Conservation (phyloP, 148 eudicot species). For the Dysphania ambrosioides region DNA sequence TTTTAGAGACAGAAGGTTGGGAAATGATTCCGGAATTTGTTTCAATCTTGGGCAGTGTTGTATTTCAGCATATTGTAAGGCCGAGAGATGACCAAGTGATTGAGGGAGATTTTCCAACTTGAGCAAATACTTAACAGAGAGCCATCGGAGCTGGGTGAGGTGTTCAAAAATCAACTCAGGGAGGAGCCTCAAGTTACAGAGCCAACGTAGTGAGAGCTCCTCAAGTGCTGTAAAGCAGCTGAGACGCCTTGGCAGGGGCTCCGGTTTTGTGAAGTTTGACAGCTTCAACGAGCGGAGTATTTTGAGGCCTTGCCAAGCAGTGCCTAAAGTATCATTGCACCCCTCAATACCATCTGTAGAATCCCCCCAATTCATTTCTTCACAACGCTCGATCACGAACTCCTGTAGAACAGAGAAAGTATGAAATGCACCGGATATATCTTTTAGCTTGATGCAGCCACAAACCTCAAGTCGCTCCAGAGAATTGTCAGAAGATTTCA, state of each 20-base stretch:
- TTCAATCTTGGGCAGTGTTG: not conserved
- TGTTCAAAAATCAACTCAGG: conserved; percentile 1
- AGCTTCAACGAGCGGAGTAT: not conserved
- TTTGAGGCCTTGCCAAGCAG: not conserved
- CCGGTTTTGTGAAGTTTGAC: not conserved
- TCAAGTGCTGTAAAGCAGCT: not conserved
- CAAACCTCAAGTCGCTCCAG: not conserved
- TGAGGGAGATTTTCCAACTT: too few species aligned
- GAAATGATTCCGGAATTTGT: conserved; percentile 8
- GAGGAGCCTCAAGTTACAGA: not conserved
- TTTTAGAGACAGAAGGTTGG: not conserved
- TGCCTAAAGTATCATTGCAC: not conserved
- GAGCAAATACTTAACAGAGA: not conserved
- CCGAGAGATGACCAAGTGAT: too few species aligned
- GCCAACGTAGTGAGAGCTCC: not conserved
- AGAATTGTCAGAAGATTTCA: not conserved
- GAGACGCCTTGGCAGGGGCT: not conserved
- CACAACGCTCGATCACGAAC: not conserved
- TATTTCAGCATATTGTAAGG: too few species aligned
- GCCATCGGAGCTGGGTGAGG: not conserved
- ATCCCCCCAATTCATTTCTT: not conserved
- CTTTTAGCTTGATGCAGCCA: not conserved
- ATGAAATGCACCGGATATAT: not conserved
- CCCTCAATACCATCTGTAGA: not conserved
- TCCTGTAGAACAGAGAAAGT: not conserved